These are phyloP conservation scores for Arachnomyces sp. DNA, from an alignment of 2,329 filamentous ascomycete species.

Conservation along the genomic window DNA sequence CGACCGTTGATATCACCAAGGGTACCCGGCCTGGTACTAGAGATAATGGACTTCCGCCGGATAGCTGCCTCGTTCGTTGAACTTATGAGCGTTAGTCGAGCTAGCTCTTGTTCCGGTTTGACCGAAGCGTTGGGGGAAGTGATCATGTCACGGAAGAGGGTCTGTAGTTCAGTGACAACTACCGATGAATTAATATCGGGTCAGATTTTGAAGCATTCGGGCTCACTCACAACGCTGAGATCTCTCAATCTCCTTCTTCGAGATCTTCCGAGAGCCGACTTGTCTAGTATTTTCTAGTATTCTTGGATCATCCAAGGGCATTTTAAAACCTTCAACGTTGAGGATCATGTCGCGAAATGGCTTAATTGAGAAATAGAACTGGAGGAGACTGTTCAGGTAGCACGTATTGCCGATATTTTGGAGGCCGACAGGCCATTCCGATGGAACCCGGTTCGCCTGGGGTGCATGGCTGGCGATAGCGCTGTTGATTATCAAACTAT, in stretches of 20 bases:
- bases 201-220: conserved; percentile 8
- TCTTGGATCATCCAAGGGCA: conserved; percentile 56
- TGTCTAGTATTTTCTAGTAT: conserved; percentile 51
- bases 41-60: conserved; percentile 39
- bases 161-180: conserved; percentile 68
- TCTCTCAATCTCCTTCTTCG: conserved; percentile 48
- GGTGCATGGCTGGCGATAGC: conserved; percentile 24
- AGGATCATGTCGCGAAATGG: conserved; percentile 73
- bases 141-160: conserved; percentile 63
- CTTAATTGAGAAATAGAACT: conserved; percentile 86
- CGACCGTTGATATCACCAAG: conserved; percentile 38
- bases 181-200: background rate
- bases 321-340: conserved; percentile 61
- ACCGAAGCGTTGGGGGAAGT: conserved; percentile 54
- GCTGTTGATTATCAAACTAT: conserved; percentile 29
- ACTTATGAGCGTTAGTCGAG: conserved; percentile 66
- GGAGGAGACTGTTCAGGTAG: conserved; percentile 91
- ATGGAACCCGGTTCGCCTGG: conserved; percentile 26
- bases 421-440: conserved; percentile 70
- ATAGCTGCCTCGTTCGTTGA: conserved; percentile 47
- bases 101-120: conserved; percentile 66
- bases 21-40: conserved; percentile 19
- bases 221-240: conserved; percentile 63
- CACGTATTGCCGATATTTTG: conserved; percentile 96
- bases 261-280: conserved; percentile 65